Conservation (phyloP, 176 grass and related monocot species). For the Miscanthus lutarioriparius region DNA sequence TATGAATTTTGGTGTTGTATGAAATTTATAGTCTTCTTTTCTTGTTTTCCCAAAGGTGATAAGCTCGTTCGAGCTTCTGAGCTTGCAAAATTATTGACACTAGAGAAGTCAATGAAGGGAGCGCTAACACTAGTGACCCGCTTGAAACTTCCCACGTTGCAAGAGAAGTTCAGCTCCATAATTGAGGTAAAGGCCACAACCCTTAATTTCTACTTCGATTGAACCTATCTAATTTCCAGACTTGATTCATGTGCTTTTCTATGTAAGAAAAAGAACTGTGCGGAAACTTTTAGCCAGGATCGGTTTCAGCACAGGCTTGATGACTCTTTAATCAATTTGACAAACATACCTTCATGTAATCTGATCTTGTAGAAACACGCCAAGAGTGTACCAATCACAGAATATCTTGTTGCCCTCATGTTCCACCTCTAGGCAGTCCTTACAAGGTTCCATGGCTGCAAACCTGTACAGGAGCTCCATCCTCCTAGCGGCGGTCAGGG, state of each 20-base stretch:
- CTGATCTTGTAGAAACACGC: background rate
- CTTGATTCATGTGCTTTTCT: background rate
- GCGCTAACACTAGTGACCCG: slow-evolving; percentile 87
- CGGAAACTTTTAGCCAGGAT: background rate
- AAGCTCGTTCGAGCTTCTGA: slow-evolving; percentile 85
- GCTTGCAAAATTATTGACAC: slow-evolving; percentile 66
- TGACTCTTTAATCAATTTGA: background rate
- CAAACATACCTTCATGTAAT: background rate
- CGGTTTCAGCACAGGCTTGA: background rate
- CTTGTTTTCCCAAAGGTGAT: slow-evolving; percentile 58
- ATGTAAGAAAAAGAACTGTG: background rate
- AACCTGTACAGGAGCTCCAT: background rate
- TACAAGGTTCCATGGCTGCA: background rate
- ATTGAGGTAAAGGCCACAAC: slow-evolving; percentile 57
- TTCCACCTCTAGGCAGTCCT: background rate
- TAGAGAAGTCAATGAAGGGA: slow-evolving; percentile 92
- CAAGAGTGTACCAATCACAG: background rate
- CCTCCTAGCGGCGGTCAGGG: background rate
- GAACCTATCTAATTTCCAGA: slow-evolving; percentile 2
- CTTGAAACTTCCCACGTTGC: slow-evolving; percentile 82
- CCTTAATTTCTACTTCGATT: slow-evolving; percentile 9
- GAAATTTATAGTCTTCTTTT: slow-evolving; percentile 15
- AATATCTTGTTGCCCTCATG: background rate
- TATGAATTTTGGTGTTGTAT: slow-evolving; percentile 17
- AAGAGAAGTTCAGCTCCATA: slow-evolving; percentile 83